Conservation (phyloP, 805 yeast species). For the Saccharomycopsis vini region DNA sequence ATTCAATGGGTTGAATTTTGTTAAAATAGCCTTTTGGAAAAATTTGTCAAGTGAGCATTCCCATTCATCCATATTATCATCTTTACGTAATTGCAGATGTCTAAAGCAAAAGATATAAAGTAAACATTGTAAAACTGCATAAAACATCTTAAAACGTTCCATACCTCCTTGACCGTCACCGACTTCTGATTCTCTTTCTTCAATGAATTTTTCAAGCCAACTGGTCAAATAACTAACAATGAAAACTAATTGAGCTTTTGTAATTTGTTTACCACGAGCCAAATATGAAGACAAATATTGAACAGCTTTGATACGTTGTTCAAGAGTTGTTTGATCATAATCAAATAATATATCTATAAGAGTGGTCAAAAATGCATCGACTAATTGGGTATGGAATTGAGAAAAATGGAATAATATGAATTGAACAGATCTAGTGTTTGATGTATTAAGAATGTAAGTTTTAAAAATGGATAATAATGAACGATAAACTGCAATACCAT, state of each 20-base stretch:
- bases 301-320: slow-evolving; percentile 77
- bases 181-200: slow-evolving; percentile 80
- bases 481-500: slow-evolving; percentile 60
- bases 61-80: slow-evolving; percentile 38
- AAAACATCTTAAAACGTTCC: slow-evolving; percentile 84
- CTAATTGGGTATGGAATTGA: slow-evolving; percentile 71
- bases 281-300: slow-evolving; percentile 87
- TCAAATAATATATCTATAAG: slow-evolving; percentile 78
- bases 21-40: slow-evolving; percentile 74
- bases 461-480: slow-evolving; percentile 70
- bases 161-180: slow-evolving; percentile 52
- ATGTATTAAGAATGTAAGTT: slow-evolving; percentile 82
- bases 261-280: slow-evolving; percentile 72
- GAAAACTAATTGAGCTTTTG: slow-evolving; percentile 65
- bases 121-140: slow-evolving; percentile 84
- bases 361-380: slow-evolving; percentile 76
- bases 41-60: slow-evolving; percentile 75
- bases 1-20: slow-evolving; percentile 88
- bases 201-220: slow-evolving; percentile 76
- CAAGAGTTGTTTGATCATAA: slow-evolving; percentile 52
- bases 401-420: slow-evolving; percentile 73
- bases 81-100: slow-evolving; percentile 44
- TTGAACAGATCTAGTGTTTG: slow-evolving; percentile 82
- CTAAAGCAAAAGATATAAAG: slow-evolving; percentile 89
- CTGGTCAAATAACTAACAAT: slow-evolving; percentile 74